Evolutionary conservation across 78 protist genomes (phyloP), one percentile per base, ranked within the genome.

Genomic region (Dictyostelium firmibasis): DNA sequence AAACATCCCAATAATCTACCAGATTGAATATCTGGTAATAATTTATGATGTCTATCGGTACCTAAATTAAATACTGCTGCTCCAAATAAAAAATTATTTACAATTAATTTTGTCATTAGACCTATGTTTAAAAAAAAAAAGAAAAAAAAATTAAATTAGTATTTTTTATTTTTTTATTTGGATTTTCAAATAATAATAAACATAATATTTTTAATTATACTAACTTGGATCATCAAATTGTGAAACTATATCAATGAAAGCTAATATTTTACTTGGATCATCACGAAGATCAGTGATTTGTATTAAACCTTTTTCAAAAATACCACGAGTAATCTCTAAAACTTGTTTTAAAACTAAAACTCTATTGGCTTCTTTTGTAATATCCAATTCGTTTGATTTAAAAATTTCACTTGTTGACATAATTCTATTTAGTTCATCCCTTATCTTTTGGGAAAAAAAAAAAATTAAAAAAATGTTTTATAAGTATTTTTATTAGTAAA

Each of bases 1-100:
- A 86, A 93, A 78, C 98, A 97, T 11, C 98, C 98, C 2, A 89
- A 81, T 35, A 89, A 70, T 89, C 33, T 81, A 11, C 94, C 94
- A 41, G 41, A 1, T 47, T 89, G 83, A 50, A 89, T 89, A 33
- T 81, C 94, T n/a, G 87, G 87, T 31, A 89, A 33, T 64, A 89
- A 69, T 70, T 27, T 81, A 81, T 89, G 94, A 81, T 89, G 94
- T 41, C 84, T 78, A n/a, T 89, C 94, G 23, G 94, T 89, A 20
- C 94, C 94, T 13, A 89, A 50, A 81, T 78, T 89, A 81, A 50
- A 81, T 18, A 89, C 94, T 62, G 94, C 57, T 20, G 88, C 94
- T 11, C 94, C 94, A 81, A 89, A 89, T 43, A 89, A 81, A 31
- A 70, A 89, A 67, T 89, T 89, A 70, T 89, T 89, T 64, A 89